Evolutionary conservation across 495 filamentous ascomycete species (phyloP), one percentile per base, ranked within the genome.

Genomic region (Aspergillus conjunctus): DNA sequence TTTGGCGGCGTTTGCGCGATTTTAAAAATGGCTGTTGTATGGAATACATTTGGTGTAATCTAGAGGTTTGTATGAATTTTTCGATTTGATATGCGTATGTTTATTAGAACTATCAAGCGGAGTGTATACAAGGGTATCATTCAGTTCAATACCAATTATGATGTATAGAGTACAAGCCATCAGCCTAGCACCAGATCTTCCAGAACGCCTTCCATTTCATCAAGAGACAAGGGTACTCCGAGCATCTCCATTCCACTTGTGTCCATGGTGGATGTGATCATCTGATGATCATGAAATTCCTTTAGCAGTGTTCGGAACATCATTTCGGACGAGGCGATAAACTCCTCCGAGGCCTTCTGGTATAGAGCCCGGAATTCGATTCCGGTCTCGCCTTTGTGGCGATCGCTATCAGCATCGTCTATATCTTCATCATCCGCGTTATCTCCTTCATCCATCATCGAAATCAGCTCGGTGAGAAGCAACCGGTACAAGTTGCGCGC

Each of bases 271-370:
- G 87, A 91, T 20, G 88, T 89, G 59, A 98, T 86, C 88, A 98
- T 98, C 66, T 96, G 91, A 75, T 98, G 94, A 66, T 98, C 94
- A 69, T 96, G 90, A 73, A 98, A 96, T 83, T 98, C 94, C 76
- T 97, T 98, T 67, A 98, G 71, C 73, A 98, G 62, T 31, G 91
- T 93, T 62, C 94, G 81, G 74, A 98, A 98, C 66, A 88, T 91
- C 85, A 97, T 92, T 80, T 98, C 94, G 59, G 88, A 95, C 65
- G 91, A 93, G 63, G 93, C 97, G 43, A 98, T 92, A 72, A 98
- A 97, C 70, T 97, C 92, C 74, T 96, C 93, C 21, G 92, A 88
- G 17, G 93, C 93, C 72, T 95, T 96, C 68, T 94, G 92, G 75
- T 98, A 98, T 56, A 98, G 77, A 63, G 89, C 83, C 15, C 90